Conservation (phyloP, 1,284 basidiomycete species). For the Microbotryum lychnidis-dioicae region DNA sequence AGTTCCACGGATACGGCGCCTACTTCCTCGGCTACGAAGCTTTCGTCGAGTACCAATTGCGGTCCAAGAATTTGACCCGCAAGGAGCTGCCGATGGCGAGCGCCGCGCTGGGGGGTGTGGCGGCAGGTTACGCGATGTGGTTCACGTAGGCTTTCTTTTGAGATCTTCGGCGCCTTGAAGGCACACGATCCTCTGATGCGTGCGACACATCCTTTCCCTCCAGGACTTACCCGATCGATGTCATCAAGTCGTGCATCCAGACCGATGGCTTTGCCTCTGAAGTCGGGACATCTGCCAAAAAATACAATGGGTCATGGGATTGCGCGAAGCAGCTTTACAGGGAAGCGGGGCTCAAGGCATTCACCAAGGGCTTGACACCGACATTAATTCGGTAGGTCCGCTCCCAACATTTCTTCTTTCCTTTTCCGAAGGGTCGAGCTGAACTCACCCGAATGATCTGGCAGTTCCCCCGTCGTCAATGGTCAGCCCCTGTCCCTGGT, state of each 20-base stretch:
- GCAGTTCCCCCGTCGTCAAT: conserved; percentile 78
- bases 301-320: conserved; percentile 72
- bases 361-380: conserved; percentile 79
- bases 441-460: too few relatives aligned
- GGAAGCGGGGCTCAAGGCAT: conserved; percentile 72
- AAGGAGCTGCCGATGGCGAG: conserved; percentile 62
- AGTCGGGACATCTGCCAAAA: conserved; percentile 51
- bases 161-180: conserved; percentile 16
- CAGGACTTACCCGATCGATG: conserved; percentile 83
- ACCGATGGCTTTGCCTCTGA: conserved; percentile 74
- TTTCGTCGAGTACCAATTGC: conserved; percentile 74
- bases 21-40: conserved; percentile 94
- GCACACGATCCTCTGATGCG: conserved; percentile 4
- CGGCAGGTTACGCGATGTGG: conserved; percentile 72
- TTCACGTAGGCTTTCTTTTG: conserved; percentile 17
- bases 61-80: conserved; percentile 53
- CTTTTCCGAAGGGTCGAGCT: neutral
- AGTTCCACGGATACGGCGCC: conserved; percentile 38
- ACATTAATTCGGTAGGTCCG: conserved; percentile 72
- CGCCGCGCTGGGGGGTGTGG: conserved; percentile 73
- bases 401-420: too few relatives aligned
- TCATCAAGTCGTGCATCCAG: conserved; percentile 91
- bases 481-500: conserved; percentile 41
- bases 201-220: conserved; percentile 7
- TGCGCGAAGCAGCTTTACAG: conserved; percentile 74